phyloP scores from a whole-genome alignment of 208 protist species.

The Trypanosoma conorhini region DNA sequence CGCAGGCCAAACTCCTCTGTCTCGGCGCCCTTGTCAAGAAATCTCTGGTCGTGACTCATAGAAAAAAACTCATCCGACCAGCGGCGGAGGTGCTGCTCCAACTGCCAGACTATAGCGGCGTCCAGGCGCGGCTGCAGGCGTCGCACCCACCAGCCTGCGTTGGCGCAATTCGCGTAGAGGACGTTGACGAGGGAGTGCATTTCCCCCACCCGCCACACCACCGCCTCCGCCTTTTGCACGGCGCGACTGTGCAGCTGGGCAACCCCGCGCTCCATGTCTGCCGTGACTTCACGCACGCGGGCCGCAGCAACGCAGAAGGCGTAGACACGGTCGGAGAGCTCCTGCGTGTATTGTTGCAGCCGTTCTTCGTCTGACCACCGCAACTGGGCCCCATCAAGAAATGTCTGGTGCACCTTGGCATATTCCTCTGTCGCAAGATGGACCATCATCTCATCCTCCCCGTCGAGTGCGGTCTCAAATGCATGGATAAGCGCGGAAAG shows the following conservation, averaged over 20 bases:
- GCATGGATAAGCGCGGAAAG: slow-evolving; percentile 61
- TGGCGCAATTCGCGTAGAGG: slow-evolving; percentile 58
- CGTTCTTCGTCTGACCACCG: slow-evolving; percentile 65
- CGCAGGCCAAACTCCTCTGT: slow-evolving; percentile 79
- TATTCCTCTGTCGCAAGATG: slow-evolving; percentile 82
- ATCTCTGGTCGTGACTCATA: slow-evolving; percentile 71
- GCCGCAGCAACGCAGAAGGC: slow-evolving; percentile 55
- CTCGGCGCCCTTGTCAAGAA: slow-evolving; percentile 45
- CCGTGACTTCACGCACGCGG: slow-evolving; percentile 56
- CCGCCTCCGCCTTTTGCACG: slow-evolving; percentile 51
- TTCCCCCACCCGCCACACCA: slow-evolving; percentile 58
- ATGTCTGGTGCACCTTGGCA: slow-evolving; percentile 51
- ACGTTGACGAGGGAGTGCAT: slow-evolving; percentile 52
- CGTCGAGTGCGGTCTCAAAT: slow-evolving; percentile 72
- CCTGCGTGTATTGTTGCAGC: slow-evolving; percentile 52
- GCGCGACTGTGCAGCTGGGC: slow-evolving; percentile 32
- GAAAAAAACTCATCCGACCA: slow-evolving; percentile 87
- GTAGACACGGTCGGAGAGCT: slow-evolving; percentile 61
- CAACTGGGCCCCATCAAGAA: slow-evolving; percentile 57
- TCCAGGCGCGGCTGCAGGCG: slow-evolving; percentile 76
- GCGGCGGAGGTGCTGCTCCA: slow-evolving; percentile 65
- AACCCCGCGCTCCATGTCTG: slow-evolving; percentile 54
- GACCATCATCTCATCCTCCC: slow-evolving; percentile 76
- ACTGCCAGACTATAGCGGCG: slow-evolving; percentile 58
- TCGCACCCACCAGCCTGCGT: slow-evolving; percentile 67